Base-by-base conservation (phyloP, 129 eudicot genomes). In the Solidago caesia region DNA sequence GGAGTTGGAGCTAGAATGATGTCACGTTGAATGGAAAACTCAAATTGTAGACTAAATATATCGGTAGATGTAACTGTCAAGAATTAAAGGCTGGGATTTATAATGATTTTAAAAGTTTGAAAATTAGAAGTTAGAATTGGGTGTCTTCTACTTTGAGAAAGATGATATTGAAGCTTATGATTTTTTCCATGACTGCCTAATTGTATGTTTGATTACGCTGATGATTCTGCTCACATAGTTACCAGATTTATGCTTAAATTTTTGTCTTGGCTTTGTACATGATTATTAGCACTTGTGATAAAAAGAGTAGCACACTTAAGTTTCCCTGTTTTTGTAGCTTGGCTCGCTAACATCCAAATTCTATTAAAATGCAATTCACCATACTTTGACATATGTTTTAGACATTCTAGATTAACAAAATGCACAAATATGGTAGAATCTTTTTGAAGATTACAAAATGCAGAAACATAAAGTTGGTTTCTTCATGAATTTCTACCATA, bases 171-270 rank as follows among this genome's bases (percentile, higher is more conserved):
- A 29, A 29, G 39, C 39, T 29, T 29, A 29, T 29, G 39, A 29
- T n/a, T 1, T 29, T 29, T 29, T 29, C 2, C 39, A 29, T 29
- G 39, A 29, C 45, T 56, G n/a, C n/a, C 45, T n/a, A 9, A 42
- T 53, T 53, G 63, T 52, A 64, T 44, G 63, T 12, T 33, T 71
- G 16, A 71, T 52, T 76, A 43, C 16, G 16, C 53, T 64, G 41
- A 47, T 48, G 42, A 8, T 2, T 16, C 44, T 62, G n/a, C 41
- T 42, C 8, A 46, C 46, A 7, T 59, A n/a, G n/a, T n/a, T n/a
- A n/a, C n/a, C n/a, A n/a, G n/a, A n/a, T n/a, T n/a, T 42, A 29
- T 45, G 47, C 62, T 4, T 53, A 42, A 25, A 7, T 13, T 27
- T 25, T 57, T 43, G 2, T 68, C 29, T 41, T 67, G 44, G 33